These are phyloP conservation scores for Cyclotella sp. DNA, from an alignment of 108 stramenopile species.

Conservation along the genomic window DNA sequence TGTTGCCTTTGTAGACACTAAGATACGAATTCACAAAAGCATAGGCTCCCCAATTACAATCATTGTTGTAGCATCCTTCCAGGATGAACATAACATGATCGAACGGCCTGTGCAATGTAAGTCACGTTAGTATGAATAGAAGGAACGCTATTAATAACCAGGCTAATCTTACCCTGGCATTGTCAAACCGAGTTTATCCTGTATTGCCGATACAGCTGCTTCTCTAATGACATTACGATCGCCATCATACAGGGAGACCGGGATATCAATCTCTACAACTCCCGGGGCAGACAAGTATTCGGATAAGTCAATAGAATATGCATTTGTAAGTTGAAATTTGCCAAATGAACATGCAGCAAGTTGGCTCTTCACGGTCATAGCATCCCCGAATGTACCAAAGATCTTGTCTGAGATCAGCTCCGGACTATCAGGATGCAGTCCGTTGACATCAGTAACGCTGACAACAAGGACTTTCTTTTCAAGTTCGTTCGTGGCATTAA, in stretches of 20 bases:
- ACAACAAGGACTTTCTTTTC: constrained; percentile 28
- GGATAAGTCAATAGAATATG: constrained; percentile 22
- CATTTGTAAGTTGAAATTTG: constrained; percentile 29
- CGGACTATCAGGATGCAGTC: constrained; percentile 14
- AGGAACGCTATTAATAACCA: background rate
- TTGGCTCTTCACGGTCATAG: constrained; percentile 27
- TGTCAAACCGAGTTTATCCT: constrained; percentile 14
- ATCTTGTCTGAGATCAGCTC: constrained; percentile 27
- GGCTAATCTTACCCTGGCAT: constrained; percentile 25
- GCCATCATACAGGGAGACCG: constrained; percentile 11
- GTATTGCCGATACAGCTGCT: constrained; percentile 2
- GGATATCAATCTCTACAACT: constrained; percentile 20
- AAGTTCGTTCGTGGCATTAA: constrained; percentile 1
- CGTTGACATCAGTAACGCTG: constrained; percentile 26
- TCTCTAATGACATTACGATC: background rate
- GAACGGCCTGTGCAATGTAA: constrained; percentile 25
- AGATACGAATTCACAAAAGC: constrained; percentile 42
- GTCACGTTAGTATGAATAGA: background rate
- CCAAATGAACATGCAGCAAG: constrained; percentile 38
- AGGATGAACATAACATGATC: constrained; percentile 35
- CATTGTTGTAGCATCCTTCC: constrained; percentile 29
- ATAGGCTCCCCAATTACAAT: constrained; percentile 41
- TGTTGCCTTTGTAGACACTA: constrained; percentile 22
- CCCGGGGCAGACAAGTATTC: constrained; percentile 32
- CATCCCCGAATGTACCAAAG: constrained; percentile 48